A percentile compares a stretch with the other conserved stretches of the same genome.
These are phyloP conservation scores for Pseudonitzschia pungens DNA, from an alignment of 108 stramenopile genomes.

Conservation along the genomic window DNA sequence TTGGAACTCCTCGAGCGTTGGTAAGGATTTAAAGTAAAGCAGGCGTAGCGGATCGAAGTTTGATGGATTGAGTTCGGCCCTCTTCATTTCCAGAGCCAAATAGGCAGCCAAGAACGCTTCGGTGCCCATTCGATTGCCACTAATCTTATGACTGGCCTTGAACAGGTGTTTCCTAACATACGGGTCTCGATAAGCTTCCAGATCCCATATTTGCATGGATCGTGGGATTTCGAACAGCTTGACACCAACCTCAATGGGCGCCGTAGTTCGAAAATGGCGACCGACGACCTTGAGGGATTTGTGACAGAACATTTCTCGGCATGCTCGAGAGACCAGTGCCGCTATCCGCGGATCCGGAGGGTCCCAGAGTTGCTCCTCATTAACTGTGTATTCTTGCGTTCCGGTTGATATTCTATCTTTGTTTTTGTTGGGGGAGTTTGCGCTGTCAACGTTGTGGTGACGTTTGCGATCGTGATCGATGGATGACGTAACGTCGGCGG, in stretches of 20 bases:
- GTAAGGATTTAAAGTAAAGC: conserved; percentile 42
- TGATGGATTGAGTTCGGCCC: conserved; percentile 11
- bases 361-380: conserved; percentile 15
- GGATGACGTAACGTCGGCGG: neutral
- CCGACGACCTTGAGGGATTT: conserved; percentile 4
- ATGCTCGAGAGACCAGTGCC: conserved; percentile 23
- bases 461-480: neutral
- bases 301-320: conserved; percentile 23
- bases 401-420: neutral
- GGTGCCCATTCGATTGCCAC: conserved; percentile 55
- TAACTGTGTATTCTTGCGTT: neutral
- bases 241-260: conserved; percentile 41
- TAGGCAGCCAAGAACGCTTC: conserved; percentile 75
- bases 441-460: neutral
- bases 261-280: conserved; percentile 24
- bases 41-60: conserved; percentile 21
- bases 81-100: conserved; percentile 33
- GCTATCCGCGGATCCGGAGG: conserved; percentile 16
- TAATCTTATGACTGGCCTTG: conserved; percentile 54
- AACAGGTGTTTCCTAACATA: conserved; percentile 54
- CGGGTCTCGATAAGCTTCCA: conserved; percentile 74
- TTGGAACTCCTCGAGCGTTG: conserved; percentile 45
- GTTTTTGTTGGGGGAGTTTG: neutral
- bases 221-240: conserved; percentile 69
- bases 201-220: conserved; percentile 74